A percentile compares a stretch with the other conserved stretches of the same genome.
Conservation (phyloP, 2,329 filamentous ascomycete genomes). For the Aspergillus viridinutans region DNA sequence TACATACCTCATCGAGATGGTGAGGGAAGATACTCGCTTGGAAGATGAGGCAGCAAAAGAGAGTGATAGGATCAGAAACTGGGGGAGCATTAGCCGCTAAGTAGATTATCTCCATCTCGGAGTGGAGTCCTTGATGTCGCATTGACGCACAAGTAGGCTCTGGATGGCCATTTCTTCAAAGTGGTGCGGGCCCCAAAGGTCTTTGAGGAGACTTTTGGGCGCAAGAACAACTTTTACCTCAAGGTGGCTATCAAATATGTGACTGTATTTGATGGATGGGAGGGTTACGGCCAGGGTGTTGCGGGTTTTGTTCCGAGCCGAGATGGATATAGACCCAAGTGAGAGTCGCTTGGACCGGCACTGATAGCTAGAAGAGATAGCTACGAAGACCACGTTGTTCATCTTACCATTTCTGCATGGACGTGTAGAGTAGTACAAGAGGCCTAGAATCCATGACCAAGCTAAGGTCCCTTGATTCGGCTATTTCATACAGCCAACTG, state of each 20-base stretch:
- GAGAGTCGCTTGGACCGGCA: no score
- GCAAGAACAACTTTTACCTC: conserved; percentile 36
- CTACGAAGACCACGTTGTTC: no score
- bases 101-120: no score
- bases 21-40: conserved; percentile 22
- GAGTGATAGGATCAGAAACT: conserved; percentile 6
- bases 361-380: no score
- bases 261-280: conserved; percentile 31
- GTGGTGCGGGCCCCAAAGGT: conserved; percentile 7
- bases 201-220: conserved; percentile 29
- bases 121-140: background rate
- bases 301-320: conserved; percentile 1
- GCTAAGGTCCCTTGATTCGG: no score
- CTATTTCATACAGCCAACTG: no score
- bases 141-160: background rate
- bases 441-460: no score
- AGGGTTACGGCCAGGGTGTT: conserved; percentile 2
- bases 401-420: no score
- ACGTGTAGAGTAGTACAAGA: no score
- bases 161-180: conserved; percentile 5
- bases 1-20: conserved; percentile 25
- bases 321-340: conserved; percentile 4
- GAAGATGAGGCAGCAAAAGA: conserved; percentile 5
- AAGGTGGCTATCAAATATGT: conserved; percentile 43
- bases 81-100: background rate